Evolutionary conservation across 768 basidiomycete species (phyloP).

Genomic region (Boletus pseudopeckii): DNA sequence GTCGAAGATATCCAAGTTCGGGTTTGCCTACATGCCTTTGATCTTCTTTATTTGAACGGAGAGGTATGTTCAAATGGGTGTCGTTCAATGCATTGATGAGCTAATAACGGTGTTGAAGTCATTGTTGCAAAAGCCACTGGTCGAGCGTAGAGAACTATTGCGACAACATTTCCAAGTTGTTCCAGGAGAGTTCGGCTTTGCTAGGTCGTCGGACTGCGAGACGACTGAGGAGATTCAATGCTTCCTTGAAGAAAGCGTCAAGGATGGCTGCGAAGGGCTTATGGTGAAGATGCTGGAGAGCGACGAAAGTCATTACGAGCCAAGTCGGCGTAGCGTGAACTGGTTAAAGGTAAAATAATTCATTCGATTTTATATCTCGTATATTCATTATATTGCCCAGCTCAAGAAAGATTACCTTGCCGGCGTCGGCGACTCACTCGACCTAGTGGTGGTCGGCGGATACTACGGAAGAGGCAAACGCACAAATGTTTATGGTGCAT

Average conservation of each 20-base stretch:
- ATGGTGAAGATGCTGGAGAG: constrained; percentile 99
- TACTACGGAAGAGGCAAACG: constrained; percentile 98
- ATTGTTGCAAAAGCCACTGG: constrained; percentile 70
- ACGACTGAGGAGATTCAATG: constrained; percentile 90
- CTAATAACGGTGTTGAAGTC: constrained; percentile 49
- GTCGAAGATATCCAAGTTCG: constrained; percentile 96
- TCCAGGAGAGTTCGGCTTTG: constrained; percentile 89
- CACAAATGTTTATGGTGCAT: constrained; percentile 96
- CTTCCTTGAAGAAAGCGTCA: constrained; percentile 95
- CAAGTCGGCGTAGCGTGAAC: constrained; percentile 91
- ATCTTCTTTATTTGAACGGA: constrained; percentile 93
- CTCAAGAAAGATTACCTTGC: constrained; percentile 98
- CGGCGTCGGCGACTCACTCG: constrained; percentile 95
- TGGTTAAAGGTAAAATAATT: constrained; percentile 84
- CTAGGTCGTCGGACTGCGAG: constrained; percentile 84
- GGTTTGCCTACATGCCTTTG: constrained; percentile 96
- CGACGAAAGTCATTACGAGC: constrained; percentile 91
- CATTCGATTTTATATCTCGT: background rate
- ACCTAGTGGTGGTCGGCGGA: constrained; percentile 95
- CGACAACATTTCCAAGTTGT: constrained; percentile 78
- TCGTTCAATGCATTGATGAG: background rate
- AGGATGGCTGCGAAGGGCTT: constrained; percentile 96
- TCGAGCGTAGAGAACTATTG: constrained; percentile 74
- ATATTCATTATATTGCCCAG: constrained; percentile 39
- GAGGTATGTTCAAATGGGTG: constrained; percentile 51